Conservation (phyloP, 2,329 filamentous ascomycete genomes). For the Nothophaeocryptopus gaeumannii region DNA sequence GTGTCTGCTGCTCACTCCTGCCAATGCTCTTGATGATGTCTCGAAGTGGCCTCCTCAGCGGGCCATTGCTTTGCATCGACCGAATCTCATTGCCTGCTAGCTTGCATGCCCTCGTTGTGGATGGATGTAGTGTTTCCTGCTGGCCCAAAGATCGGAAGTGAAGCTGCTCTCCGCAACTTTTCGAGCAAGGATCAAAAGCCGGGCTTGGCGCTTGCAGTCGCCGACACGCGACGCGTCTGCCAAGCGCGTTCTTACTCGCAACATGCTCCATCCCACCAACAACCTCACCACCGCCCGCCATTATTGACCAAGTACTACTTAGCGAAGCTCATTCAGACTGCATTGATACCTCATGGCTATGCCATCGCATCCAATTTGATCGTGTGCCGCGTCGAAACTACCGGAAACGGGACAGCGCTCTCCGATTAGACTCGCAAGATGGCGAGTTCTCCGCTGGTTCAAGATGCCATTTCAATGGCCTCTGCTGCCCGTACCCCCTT, state of each 20-base stretch:
- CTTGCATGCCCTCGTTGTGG: too few relatives aligned
- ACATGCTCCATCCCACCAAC: too few relatives aligned
- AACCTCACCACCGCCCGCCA: too few relatives aligned
- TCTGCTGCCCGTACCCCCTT: slow-evolving; percentile 5
- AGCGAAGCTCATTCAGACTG: too few relatives aligned
- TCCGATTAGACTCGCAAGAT: slow-evolving; percentile 1
- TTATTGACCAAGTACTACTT: too few relatives aligned
- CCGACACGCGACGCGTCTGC: too few relatives aligned
- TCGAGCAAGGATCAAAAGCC: too few relatives aligned
- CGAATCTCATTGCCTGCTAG: slow-evolving; percentile 5
- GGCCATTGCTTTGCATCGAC: slow-evolving; percentile 24
- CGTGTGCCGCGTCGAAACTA: too few relatives aligned
- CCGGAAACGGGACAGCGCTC: too few relatives aligned
- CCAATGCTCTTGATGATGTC: slow-evolving; percentile 24
- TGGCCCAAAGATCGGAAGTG: slow-evolving; percentile 1
- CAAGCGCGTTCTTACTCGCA: too few relatives aligned
- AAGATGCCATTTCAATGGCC: slow-evolving; percentile 1
- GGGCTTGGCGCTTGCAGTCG: not conserved
- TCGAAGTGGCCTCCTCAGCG: slow-evolving; percentile 22
- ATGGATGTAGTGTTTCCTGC: not conserved
- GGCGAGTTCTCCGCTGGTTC: slow-evolving; percentile 7
- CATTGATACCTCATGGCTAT: too few relatives aligned
- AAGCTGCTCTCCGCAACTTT: not conserved
- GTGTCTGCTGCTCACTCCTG: not conserved
- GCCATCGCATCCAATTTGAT: too few relatives aligned